Evolutionary conservation across 176 grass and related monocot genomes (phyloP).

Genomic region (Aegilops sharonensis): DNA sequence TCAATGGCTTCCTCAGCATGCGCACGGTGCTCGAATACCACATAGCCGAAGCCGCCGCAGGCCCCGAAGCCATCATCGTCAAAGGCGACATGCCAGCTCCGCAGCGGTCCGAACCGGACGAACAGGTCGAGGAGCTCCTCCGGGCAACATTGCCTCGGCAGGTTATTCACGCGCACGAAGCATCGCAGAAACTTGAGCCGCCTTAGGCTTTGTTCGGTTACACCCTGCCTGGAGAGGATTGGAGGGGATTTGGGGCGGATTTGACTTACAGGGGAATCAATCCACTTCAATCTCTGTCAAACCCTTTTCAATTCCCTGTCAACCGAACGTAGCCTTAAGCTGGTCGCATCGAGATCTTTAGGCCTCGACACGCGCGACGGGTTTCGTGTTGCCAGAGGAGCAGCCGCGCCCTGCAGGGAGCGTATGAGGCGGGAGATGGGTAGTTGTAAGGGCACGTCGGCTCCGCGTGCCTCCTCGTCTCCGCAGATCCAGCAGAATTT

Average conservation of each 20-base stretch:
- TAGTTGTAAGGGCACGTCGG: constrained; percentile 30
- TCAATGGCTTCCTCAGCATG: not conserved
- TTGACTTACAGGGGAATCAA: no score
- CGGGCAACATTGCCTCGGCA: not conserved
- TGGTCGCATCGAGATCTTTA: not conserved
- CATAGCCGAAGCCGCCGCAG: not conserved
- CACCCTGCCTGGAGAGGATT: no score
- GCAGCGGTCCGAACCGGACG: not conserved
- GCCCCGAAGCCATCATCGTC: not conserved
- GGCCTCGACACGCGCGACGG: not conserved
- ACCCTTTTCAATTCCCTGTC: no score
- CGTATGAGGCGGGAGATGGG: constrained; percentile 17
- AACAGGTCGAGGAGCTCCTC: not conserved
- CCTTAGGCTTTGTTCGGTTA: not conserved
- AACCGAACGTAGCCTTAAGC: not conserved
- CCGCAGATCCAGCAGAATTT: constrained; percentile 28
- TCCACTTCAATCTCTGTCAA: no score
- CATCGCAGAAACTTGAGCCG: not conserved
- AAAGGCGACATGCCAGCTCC: not conserved
- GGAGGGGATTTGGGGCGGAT: no score
- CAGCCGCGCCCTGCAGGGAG: constrained; percentile 19
- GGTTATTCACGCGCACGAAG: not conserved
- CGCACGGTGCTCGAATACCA: not conserved
- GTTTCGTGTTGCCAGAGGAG: constrained; percentile 9
- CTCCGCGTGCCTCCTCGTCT: constrained; percentile 16